Percentiles rank a stretch among this genome's conserved stretches.
Evolutionary conservation across 768 basidiomycete genomes (phyloP).

Genomic region (Jaapia argillacea): DNA sequence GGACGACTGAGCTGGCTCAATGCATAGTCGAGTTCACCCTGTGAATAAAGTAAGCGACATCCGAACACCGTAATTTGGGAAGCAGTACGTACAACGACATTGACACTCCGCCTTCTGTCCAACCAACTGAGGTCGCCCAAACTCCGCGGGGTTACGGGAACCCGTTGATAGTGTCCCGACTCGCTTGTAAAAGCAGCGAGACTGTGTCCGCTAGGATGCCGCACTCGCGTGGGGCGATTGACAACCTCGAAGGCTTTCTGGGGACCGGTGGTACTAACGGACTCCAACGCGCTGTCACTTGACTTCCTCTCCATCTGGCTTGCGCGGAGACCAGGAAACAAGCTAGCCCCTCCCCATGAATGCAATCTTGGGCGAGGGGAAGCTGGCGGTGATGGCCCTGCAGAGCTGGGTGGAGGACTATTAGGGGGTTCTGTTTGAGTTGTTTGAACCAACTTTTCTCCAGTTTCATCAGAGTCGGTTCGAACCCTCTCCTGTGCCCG

Average conservation of each 20-base stretch:
- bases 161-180: slow-evolving; percentile 27
- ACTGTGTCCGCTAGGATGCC: slow-evolving; percentile 37
- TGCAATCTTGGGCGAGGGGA: slow-evolving; percentile 22
- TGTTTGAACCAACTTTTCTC: no score
- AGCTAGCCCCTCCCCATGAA: slow-evolving; percentile 28
- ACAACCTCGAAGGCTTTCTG: slow-evolving; percentile 37
- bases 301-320: slow-evolving; percentile 26
- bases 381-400: slow-evolving; percentile 21
- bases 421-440: no score
- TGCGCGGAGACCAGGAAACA: slow-evolving; percentile 24
- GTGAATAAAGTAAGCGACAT: slow-evolving; percentile 5
- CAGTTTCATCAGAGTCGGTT: no score
- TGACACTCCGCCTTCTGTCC: slow-evolving; percentile 59
- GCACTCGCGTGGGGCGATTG: slow-evolving; percentile 41
- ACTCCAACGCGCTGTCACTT: slow-evolving; percentile 25
- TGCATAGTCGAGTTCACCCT: slow-evolving; percentile 71
- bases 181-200: slow-evolving; percentile 23
- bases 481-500: no score
- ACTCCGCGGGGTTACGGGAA: slow-evolving; percentile 36
- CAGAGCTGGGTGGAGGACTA: no score
- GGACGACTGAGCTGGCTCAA: slow-evolving; percentile 42
- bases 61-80: slow-evolving; percentile 2
- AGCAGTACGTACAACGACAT: slow-evolving; percentile 46
- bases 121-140: slow-evolving; percentile 75
- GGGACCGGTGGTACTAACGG: slow-evolving; percentile 16